Evolutionary conservation across 306 rosid species (phyloP), one percentile per base, ranked within the genome.

Genomic region (Vicia sativa): DNA sequence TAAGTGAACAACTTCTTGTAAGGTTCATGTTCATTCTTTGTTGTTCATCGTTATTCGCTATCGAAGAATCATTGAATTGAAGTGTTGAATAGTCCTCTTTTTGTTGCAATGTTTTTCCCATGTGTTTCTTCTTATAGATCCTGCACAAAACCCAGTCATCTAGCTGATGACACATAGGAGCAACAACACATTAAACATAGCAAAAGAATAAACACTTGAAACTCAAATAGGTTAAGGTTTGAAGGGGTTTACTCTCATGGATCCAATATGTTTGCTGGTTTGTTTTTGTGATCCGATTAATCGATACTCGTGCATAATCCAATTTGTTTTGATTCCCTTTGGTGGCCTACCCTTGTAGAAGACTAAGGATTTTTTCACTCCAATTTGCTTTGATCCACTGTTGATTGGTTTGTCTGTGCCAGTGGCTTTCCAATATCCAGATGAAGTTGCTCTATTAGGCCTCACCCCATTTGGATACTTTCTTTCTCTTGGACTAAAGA

Each of bases 101-200:
- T 7, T 12, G 81, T 15, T 82, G 90, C 70, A 77, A 18, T 54
- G 79, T 42, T 71, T 84, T 92, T 76, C 48, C 76, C 52, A 59
- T 31, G 15, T 83, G 82, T 83, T 67, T 87, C 83, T 87, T 92
- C 85, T 86, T 92, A 25, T 92, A 92, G 57, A 92, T 87, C 75
- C 98, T 86, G 64, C 96, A 92, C 34, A 92, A 77, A 43, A 92
- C 98, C 96, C 98, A 92, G 61, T 92, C 96, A 83, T 92, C 98
- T 78, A 92, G 67, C 96, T 92, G 91, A 64, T 71, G 25, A 74
- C 76, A 77, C 4, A 66, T 45, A 23, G 59, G 56, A 48, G 3
- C n/a, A 62, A 53, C 64, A 67, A 38, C 5, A 67, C 43, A 72
- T 65, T 41, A 16, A 49, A 37, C n/a, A 41, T 41, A 28, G 21